Evolutionary conservation across 495 filamentous ascomycete genomes (phyloP), one percentile per base, ranked within the genome.

Genomic region (Lasiosphaeria hispida): DNA sequence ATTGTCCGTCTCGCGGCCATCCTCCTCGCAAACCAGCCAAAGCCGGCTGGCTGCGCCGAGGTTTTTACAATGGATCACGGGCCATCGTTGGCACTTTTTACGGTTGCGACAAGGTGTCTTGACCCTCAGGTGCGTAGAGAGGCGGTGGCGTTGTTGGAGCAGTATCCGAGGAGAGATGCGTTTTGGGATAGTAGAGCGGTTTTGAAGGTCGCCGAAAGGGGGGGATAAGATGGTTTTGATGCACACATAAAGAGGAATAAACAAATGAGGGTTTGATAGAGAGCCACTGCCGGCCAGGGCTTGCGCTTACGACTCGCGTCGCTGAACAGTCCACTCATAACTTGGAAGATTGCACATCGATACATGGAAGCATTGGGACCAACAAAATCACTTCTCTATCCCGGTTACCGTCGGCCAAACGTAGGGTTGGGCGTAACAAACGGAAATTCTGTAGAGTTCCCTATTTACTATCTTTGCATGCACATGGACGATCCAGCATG

Each of bases 1-100:
- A 57, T 68, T 5, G 61, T 66, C 18, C 53, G 51, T 2, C 62
- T 69, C 11, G 33, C 18, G 4, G 38, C 36, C 7, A 57, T 61
- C 36, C 17, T 69, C 7, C 41, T 69, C 17, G 8, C 38, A 3
- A 56, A 59, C 15, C 61, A 63, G 52, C 58, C 45, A 10, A 41
- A 8, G 17, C 5, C 33, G 14, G 41, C 2, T 43, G 55, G 36
- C 51, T 35, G 53, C 38, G 41, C 45, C 7, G 57, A 61, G 36
- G 19, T 51, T 1, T 64, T 69, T 48, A 64, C 66, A 1, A 57
- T 64, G 55, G 66, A 66, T 41, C 64, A 60, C 34, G 63, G 66
- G 3, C 66, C 56, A 6, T 59, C 55, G 3, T 48, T 62, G 45
- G 54, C 59, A 2, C 41, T 69, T 9, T 63, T 61, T 39, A 34